Evolutionary conservation across 495 filamentous ascomycete genomes (phyloP).

Genomic region (Chaetomium fimeti): DNA sequence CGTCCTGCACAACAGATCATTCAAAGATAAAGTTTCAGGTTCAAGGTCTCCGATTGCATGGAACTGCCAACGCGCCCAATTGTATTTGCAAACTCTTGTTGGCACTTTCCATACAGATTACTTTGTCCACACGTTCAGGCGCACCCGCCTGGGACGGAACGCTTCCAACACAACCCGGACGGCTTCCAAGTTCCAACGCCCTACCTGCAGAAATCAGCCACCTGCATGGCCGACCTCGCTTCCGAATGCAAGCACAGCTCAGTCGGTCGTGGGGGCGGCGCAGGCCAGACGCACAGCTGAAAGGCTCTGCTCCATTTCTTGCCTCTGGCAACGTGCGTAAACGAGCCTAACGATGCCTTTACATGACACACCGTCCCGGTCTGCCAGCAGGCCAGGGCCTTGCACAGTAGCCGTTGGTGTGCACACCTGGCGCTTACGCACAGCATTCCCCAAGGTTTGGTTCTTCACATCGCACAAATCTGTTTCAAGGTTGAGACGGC

Average conservation of each 20-base stretch:
- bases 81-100: no score
- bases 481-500: not conserved
- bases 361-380: constrained; percentile 1
- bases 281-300: not conserved
- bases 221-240: constrained; percentile 1
- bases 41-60: not conserved
- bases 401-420: not conserved
- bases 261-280: not conserved
- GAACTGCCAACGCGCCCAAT: not conserved
- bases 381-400: not conserved
- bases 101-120: no score
- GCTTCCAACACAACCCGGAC: not conserved
- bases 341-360: not conserved
- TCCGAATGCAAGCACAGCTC: not conserved
- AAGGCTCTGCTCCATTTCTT: not conserved
- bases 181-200: not conserved
- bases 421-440: not conserved
- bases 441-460: not conserved
- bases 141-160: not conserved
- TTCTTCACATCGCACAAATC: constrained; percentile 11
- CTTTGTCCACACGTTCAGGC: no score
- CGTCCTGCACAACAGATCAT: not conserved
- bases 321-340: constrained; percentile 10
- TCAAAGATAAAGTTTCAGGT: constrained; percentile 6
- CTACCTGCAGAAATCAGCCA: not conserved